Evolutionary conservation across 495 filamentous ascomycete species (phyloP).

Genomic region (Tuber microsphaerosporum): DNA sequence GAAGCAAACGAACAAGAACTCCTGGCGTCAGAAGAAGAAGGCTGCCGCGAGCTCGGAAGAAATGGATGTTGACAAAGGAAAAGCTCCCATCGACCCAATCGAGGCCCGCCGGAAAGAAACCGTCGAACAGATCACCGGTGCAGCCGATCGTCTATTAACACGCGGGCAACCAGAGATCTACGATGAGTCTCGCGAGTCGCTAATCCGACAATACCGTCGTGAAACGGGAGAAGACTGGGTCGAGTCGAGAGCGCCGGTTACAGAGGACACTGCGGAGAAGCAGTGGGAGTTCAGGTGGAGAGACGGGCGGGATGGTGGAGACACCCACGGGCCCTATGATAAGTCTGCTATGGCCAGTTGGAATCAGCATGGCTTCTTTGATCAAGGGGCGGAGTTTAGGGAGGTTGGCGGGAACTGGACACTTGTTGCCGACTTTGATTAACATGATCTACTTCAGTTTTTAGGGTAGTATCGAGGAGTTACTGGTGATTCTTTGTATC

Average conservation of each 20-base stretch:
- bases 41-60: constrained; percentile 46
- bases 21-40: constrained; percentile 49
- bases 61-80: constrained; percentile 63
- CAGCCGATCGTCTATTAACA: constrained; percentile 75
- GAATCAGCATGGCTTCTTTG: constrained; percentile 88
- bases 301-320: constrained; percentile 73
- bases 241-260: constrained; percentile 47
- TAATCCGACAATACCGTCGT: constrained; percentile 73
- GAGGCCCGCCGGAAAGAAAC: constrained; percentile 61
- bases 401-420: constrained; percentile 41
- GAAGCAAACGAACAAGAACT: constrained; percentile 57
- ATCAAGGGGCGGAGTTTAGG: constrained; percentile 83
- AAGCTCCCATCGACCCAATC: constrained; percentile 58
- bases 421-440: constrained; percentile 29
- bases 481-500: not conserved
- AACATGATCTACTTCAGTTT: not conserved
- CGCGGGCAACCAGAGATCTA: constrained; percentile 82
- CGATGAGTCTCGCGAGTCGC: constrained; percentile 73
- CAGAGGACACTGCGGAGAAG: constrained; percentile 30
- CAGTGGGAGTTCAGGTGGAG: constrained; percentile 87
- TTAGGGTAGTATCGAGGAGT: not conserved
- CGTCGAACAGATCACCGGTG: constrained; percentile 76
- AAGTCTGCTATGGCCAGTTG: constrained; percentile 75
- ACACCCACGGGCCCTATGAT: constrained; percentile 80
- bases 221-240: constrained; percentile 89